phyloP scores from a whole-genome alignment of 176 grass and related monocot genomes.

The Musa troglodytarum region DNA sequence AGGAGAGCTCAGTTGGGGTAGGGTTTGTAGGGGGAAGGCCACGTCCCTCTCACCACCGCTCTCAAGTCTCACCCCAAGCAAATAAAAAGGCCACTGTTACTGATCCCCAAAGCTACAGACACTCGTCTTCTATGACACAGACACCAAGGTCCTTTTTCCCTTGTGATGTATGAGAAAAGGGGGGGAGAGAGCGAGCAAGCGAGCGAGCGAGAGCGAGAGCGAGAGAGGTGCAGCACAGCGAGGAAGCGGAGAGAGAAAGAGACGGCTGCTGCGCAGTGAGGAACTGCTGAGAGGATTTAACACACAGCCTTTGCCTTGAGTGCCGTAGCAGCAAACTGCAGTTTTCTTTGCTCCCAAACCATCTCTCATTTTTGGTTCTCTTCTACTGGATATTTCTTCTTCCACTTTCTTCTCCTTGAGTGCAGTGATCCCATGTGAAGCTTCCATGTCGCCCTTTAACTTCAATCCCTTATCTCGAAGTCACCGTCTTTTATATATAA shows the following conservation, averaged over 20 bases:
- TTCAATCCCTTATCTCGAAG: too few species aligned
- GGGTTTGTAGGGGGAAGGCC: conserved; percentile 35
- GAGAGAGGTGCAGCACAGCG: not conserved
- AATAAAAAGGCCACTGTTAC: conserved; percentile 29
- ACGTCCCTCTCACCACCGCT: conserved; percentile 35
- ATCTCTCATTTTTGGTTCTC: conserved; percentile 2
- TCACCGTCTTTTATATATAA: not conserved
- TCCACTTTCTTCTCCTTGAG: conserved; percentile 32
- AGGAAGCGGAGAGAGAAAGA: conserved; percentile 62
- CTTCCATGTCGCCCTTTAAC: not conserved
- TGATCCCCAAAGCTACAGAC: conserved; percentile 24
- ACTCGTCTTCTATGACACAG: conserved; percentile 54
- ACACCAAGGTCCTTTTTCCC: conserved; percentile 47
- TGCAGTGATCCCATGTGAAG: conserved; percentile 17
- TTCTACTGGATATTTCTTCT: conserved; percentile 34
- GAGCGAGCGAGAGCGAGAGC: conserved; percentile 53
- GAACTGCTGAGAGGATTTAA: conserved; percentile 83
- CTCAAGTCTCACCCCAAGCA: conserved; percentile 22
- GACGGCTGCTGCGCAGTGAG: conserved; percentile 58
- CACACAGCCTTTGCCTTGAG: conserved; percentile 32
- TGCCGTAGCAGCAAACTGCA: conserved; percentile 57
- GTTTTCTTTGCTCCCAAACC: conserved; percentile 45
- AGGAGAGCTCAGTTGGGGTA: conserved; percentile 9
- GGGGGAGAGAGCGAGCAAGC: conserved; percentile 20
- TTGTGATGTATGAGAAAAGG: conserved; percentile 24